Percentiles rank a stretch among this genome's conserved stretches.
These are phyloP conservation scores for Powellomyces hirtus DNA, from an alignment of 192 early-diverging fungal genomes.

Conservation along the genomic window DNA sequence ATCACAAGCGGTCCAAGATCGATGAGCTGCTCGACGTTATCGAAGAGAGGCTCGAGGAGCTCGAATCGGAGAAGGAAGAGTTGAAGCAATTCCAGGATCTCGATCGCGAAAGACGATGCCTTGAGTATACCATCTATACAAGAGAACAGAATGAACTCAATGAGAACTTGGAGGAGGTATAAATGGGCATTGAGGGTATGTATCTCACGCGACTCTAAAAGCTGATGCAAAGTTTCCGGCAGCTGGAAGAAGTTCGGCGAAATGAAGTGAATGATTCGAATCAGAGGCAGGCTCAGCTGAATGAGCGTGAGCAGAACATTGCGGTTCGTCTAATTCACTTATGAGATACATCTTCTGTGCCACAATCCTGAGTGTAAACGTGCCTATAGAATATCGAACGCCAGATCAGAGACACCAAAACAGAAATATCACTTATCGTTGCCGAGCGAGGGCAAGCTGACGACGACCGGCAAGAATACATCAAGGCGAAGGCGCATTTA, in stretches of 20 bases:
- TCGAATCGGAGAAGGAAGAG: slow-evolving; percentile 94
- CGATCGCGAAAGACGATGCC: slow-evolving; percentile 79
- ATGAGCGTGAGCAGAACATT: slow-evolving; percentile 54
- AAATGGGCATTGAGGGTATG: too few relatives aligned
- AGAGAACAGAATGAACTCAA: slow-evolving; percentile 81
- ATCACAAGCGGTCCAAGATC: slow-evolving; percentile 82
- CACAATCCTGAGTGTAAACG: not conserved
- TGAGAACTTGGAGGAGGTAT: slow-evolving; percentile 68
- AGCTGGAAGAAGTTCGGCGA: slow-evolving; percentile 45
- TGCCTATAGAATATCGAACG: slow-evolving; percentile 43
- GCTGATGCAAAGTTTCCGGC: too few relatives aligned
- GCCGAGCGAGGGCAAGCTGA: slow-evolving; percentile 70
- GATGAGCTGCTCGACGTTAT: slow-evolving; percentile 84
- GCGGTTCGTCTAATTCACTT: slow-evolving; percentile 9
- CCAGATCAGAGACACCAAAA: slow-evolving; percentile 55
- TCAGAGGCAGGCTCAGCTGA: slow-evolving; percentile 53
- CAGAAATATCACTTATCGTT: slow-evolving; percentile 63
- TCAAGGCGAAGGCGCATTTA: slow-evolving; percentile 73
- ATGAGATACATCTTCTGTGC: not conserved
- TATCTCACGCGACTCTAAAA: too few relatives aligned
- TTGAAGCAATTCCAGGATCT: slow-evolving; percentile 81
- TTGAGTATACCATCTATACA: slow-evolving; percentile 93
- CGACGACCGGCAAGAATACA: slow-evolving; percentile 71
- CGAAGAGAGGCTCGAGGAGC: slow-evolving; percentile 80
- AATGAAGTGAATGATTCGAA: slow-evolving; percentile 57